A percentile compares a stretch with the other conserved stretches of the same genome.
Evolutionary conservation across 805 yeast species (phyloP).

Genomic region (Cyberlindnera sargentensis): DNA sequence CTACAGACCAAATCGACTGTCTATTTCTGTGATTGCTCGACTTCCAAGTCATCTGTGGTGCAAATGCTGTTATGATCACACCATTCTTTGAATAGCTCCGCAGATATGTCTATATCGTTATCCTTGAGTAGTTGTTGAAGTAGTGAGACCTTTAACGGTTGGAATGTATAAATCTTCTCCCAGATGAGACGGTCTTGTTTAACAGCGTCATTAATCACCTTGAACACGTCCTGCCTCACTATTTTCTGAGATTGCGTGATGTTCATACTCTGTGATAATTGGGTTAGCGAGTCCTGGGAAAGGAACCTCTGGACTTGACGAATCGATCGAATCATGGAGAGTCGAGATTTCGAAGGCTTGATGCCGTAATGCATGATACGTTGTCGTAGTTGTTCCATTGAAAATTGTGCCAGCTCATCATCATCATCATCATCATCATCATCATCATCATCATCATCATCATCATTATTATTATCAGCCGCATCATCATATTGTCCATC

Average conservation of each 20-base stretch:
- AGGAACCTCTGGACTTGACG: constrained; percentile 9
- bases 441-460: constrained; percentile 7
- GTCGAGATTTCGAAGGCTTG: constrained; percentile 18
- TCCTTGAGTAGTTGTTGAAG: constrained; percentile 4
- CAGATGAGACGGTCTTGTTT: constrained; percentile 3
- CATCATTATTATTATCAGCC: constrained; percentile 1
- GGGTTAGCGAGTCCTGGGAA: constrained; percentile 12
- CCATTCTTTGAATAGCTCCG: constrained; percentile 16
- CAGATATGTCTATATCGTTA: constrained; percentile 5
- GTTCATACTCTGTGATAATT: constrained; percentile 15
- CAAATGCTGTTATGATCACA: constrained; percentile 22
- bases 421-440: constrained; percentile 9
- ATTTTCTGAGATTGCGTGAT: constrained; percentile 17
- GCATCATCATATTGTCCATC: too few species aligned
- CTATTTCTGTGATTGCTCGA: neutral
- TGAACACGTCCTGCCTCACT: constrained; percentile 17
- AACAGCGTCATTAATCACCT: constrained; percentile 11
- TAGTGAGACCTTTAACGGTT: constrained; percentile 12
- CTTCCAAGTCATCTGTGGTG: constrained; percentile 11
- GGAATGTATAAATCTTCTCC: constrained; percentile 20
- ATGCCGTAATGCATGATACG: constrained; percentile 20
- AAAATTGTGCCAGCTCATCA: constrained; percentile 9
- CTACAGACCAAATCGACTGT: neutral
- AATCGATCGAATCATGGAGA: constrained; percentile 16
- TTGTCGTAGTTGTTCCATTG: constrained; percentile 17